Percentiles rank a stretch among this genome's conserved stretches.
Evolutionary conservation across 1,284 basidiomycete genomes (phyloP).

Genomic region (Singerocomus rubriflavus): DNA sequence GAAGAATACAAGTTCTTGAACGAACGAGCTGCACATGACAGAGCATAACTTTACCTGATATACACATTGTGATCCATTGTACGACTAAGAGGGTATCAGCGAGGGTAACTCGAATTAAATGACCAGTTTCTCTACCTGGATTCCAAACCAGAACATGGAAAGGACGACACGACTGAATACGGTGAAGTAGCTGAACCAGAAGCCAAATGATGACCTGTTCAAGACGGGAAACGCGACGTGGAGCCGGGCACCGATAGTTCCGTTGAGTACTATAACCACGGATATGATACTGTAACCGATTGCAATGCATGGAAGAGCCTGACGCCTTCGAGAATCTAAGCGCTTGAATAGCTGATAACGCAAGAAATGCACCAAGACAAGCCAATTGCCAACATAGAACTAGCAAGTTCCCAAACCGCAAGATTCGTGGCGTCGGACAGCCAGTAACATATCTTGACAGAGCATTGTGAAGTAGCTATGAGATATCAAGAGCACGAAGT

Average conservation of each 20-base stretch:
- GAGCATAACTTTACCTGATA: slow-evolving; percentile 22
- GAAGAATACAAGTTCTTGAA: neutral
- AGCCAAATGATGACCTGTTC: slow-evolving; percentile 61
- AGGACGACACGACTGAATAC: slow-evolving; percentile 60
- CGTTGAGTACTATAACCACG: slow-evolving; percentile 49
- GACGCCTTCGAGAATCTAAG: slow-evolving; percentile 36
- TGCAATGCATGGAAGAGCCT: slow-evolving; percentile 51
- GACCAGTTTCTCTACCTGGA: slow-evolving; percentile 36
- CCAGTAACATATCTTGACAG: slow-evolving; percentile 30
- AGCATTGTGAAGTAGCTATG: slow-evolving; percentile 1
- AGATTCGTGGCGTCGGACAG: slow-evolving; percentile 44
- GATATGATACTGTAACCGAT: slow-evolving; percentile 45
- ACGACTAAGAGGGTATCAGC: slow-evolving; percentile 17
- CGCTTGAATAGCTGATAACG: neutral
- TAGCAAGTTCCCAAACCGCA: slow-evolving; percentile 45
- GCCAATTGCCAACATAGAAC: slow-evolving; percentile 51
- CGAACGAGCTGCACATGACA: neutral
- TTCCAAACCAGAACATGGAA: slow-evolving; percentile 61
- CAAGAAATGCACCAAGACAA: slow-evolving; percentile 44
- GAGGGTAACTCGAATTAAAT: neutral
- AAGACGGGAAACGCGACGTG: slow-evolving; percentile 64
- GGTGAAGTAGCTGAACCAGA: slow-evolving; percentile 61
- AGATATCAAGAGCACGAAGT: neutral
- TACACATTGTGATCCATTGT: slow-evolving; percentile 31
- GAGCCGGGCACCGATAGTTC: slow-evolving; percentile 56